These are phyloP conservation scores for Ceratocystis harringtonii DNA, from an alignment of 2,329 filamentous ascomycete species.

Conservation along the genomic window DNA sequence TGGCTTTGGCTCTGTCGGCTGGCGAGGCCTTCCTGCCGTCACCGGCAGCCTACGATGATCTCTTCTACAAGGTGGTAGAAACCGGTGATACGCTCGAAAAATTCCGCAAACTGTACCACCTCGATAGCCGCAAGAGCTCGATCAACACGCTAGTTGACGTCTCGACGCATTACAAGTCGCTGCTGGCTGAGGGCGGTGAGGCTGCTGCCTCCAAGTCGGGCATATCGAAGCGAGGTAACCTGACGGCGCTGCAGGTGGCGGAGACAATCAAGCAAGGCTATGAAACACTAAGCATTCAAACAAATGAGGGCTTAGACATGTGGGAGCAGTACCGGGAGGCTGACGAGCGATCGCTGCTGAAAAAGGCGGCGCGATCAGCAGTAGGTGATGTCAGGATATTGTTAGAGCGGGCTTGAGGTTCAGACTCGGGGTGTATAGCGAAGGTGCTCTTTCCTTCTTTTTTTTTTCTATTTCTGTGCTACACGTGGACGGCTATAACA, in stretches of 20 bases:
- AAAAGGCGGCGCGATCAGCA: conserved; percentile 68
- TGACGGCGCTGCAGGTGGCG: conserved; percentile 72
- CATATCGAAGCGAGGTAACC: conserved; percentile 16
- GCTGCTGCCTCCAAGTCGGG: conserved; percentile 12
- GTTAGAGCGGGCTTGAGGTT: not conserved
- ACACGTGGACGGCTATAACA: not conserved
- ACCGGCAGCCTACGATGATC: conserved; percentile 76
- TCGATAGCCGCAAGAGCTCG: conserved; percentile 48
- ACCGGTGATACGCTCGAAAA: conserved; percentile 67
- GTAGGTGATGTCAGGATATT: conserved; percentile 38
- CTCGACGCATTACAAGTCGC: conserved; percentile 69
- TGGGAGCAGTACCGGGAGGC: conserved; percentile 81
- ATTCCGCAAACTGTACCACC: conserved; percentile 63
- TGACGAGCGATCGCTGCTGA: conserved; percentile 68
- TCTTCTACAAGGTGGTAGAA: conserved; percentile 97
- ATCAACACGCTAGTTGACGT: conserved; percentile 77
- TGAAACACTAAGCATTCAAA: conserved; percentile 82
- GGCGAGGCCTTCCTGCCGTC: conserved; percentile 87
- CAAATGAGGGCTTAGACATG: conserved; percentile 69
- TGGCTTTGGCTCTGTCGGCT: conserved; percentile 68
- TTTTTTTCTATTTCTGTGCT: not conserved
- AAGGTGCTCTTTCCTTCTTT: too few species aligned
- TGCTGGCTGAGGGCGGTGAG: conserved; percentile 47
- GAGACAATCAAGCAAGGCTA: conserved; percentile 94
- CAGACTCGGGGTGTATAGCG: too few species aligned